A percentile compares a stretch with the other conserved stretches of the same genome.
These are phyloP conservation scores for Larix kaempferi DNA, from an alignment of 75 land plant genomes.

Conservation along the genomic window DNA sequence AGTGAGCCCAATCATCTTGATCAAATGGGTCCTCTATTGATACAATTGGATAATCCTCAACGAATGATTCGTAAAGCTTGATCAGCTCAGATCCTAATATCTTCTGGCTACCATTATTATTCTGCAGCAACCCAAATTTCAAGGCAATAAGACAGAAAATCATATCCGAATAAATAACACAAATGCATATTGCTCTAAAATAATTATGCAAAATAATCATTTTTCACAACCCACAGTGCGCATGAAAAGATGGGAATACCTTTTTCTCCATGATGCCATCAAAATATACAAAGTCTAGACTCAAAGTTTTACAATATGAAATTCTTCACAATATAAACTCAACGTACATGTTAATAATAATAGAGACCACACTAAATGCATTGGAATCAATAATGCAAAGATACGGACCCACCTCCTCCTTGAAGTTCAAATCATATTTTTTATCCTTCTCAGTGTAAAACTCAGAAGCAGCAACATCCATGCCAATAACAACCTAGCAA, in stretches of 20 bases:
- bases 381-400: background rate
- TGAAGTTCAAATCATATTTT: constrained; percentile 94
- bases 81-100: constrained; percentile 84
- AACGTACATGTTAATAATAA: too few relatives aligned
- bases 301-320: too few relatives aligned
- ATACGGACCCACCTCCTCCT: constrained; percentile 66
- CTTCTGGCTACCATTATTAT: constrained; percentile 90
- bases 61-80: constrained; percentile 88
- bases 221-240: too few relatives aligned
- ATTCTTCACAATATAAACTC: too few relatives aligned
- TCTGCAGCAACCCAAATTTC: constrained; percentile 34
- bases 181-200: too few relatives aligned
- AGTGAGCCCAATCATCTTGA: constrained; percentile 98
- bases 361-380: background rate
- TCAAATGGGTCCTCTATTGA: constrained; percentile 99
- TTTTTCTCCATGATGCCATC: too few relatives aligned
- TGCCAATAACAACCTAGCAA: constrained; percentile 92
- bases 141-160: background rate
- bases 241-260: too few relatives aligned
- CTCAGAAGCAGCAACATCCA: constrained; percentile 99
- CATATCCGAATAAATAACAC: background rate
- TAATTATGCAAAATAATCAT: too few relatives aligned
- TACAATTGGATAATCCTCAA: constrained; percentile 82
- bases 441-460: constrained; percentile 75
- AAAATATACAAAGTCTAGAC: too few relatives aligned